Conservation (phyloP, 768 basidiomycete genomes). For the Phaeotremella fagi region DNA sequence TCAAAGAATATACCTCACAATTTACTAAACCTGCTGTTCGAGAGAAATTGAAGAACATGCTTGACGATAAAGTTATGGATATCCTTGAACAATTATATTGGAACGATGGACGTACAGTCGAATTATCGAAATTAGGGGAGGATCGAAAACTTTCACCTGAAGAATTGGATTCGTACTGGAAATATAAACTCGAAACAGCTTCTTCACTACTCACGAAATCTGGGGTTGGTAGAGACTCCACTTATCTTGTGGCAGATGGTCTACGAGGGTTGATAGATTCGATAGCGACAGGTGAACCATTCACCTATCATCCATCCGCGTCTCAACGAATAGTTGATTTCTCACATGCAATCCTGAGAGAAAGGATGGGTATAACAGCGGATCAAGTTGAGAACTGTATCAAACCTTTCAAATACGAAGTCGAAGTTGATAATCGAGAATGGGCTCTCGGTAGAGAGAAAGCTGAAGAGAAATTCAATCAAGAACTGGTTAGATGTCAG, state of each 20-base stretch:
- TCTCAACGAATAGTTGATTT: constrained; percentile 87
- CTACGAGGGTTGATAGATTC: constrained; percentile 82
- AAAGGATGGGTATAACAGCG: constrained; percentile 86
- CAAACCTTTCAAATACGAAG: constrained; percentile 98
- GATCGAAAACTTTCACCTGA: constrained; percentile 65
- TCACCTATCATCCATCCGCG: constrained; percentile 81
- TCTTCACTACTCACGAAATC: constrained; percentile 90
- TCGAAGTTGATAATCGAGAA: constrained; percentile 86
- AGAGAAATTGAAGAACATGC: constrained; percentile 78
- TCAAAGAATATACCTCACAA: constrained; percentile 75
- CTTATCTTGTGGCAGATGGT: constrained; percentile 89
- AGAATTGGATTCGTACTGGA: constrained; percentile 85
- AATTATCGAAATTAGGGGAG: constrained; percentile 65
- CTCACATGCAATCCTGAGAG: constrained; percentile 85
- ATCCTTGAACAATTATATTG: constrained; percentile 96
- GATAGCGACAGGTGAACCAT: constrained; percentile 82
- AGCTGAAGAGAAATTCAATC: constrained; percentile 73
- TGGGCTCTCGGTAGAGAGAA: constrained; percentile 80
- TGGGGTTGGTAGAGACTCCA: constrained; percentile 90
- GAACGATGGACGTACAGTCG: constrained; percentile 78
- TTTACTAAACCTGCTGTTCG: constrained; percentile 88
- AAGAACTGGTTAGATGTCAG: constrained; percentile 80
- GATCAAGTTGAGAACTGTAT: constrained; percentile 99
- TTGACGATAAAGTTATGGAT: constrained; percentile 95
- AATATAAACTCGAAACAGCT: constrained; percentile 92